phyloP scores from a whole-genome alignment of 1,284 basidiomycete species.

The Puccinia triticina region DNA sequence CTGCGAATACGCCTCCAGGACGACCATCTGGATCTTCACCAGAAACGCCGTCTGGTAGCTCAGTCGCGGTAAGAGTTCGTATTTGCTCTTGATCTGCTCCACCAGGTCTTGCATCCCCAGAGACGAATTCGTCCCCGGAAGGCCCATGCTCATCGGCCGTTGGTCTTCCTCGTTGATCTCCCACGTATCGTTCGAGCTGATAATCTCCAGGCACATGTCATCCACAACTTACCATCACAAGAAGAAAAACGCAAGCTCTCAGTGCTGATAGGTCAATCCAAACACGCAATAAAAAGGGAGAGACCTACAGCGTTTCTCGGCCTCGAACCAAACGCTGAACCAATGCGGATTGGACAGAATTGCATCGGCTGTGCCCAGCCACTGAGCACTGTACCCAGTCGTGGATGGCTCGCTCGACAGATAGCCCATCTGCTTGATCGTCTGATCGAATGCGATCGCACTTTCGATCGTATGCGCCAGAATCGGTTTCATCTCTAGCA shows the following conservation, averaged over 20 bases:
- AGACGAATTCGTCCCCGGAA: constrained; percentile 10
- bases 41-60: constrained; percentile 23
- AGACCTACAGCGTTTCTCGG: constrained; percentile 66
- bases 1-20: neutral
- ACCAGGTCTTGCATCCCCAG: constrained; percentile 19
- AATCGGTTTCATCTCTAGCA: constrained; percentile 78
- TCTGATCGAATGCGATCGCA: constrained; percentile 81
- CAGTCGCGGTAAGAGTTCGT: neutral
- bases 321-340: constrained; percentile 86
- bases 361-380: constrained; percentile 67
- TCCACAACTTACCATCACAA: neutral
- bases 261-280: neutral
- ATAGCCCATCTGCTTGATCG: constrained; percentile 62
- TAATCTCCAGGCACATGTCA: constrained; percentile 34
- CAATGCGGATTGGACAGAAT: constrained; percentile 81
- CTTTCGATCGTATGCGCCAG: constrained; percentile 95
- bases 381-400: neutral
- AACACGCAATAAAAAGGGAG: neutral
- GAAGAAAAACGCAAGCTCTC: neutral
- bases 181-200: constrained; percentile 9
- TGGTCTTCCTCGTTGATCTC: constrained; percentile 18
- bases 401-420: constrained; percentile 12
- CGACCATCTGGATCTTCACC: neutral
- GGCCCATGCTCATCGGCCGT: neutral
- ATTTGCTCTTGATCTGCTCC: constrained; percentile 25